Evolutionary conservation across 2,329 filamentous ascomycete genomes (phyloP).

Genomic region (Fusarium lateritium): DNA sequence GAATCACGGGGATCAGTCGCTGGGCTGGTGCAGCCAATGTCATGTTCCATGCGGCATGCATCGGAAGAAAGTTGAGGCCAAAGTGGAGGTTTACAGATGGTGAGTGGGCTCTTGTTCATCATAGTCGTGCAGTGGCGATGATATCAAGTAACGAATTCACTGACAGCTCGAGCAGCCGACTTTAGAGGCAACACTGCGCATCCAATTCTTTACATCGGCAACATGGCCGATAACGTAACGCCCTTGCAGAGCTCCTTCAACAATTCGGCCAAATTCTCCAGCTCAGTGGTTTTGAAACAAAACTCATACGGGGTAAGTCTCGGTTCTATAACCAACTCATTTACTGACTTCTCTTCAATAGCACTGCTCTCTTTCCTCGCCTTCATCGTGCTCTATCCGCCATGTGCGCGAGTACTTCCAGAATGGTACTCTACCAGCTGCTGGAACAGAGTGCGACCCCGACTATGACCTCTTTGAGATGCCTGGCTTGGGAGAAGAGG

Average conservation of each 20-base stretch:
- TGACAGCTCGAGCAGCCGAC: slow-evolving; percentile 42
- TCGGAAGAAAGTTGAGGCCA: slow-evolving; percentile 56
- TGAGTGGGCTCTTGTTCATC: slow-evolving; percentile 24
- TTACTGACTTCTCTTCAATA: slow-evolving; percentile 41
- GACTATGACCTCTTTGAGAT: slow-evolving; percentile 61
- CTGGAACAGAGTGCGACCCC: slow-evolving; percentile 62
- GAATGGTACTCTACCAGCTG: slow-evolving; percentile 60
- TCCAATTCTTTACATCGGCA: slow-evolving; percentile 64
- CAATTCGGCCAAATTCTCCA: slow-evolving; percentile 61
- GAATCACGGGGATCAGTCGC: slow-evolving; percentile 56
- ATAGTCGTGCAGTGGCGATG: too few relatives aligned
- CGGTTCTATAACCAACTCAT: neutral
- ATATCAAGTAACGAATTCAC: neutral
- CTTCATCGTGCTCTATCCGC: slow-evolving; percentile 61
- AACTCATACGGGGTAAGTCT: slow-evolving; percentile 65
- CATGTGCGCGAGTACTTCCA: slow-evolving; percentile 62
- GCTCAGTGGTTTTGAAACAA: slow-evolving; percentile 63
- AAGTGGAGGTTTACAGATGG: slow-evolving; percentile 58
- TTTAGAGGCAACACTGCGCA: slow-evolving; percentile 56
- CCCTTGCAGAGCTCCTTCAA: slow-evolving; percentile 62
- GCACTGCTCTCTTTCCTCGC: slow-evolving; percentile 65
- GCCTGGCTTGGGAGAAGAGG: slow-evolving; percentile 27
- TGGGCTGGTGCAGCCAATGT: slow-evolving; percentile 62
- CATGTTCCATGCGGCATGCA: slow-evolving; percentile 57
- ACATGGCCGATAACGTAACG: slow-evolving; percentile 64